Evolutionary conservation across 2,329 filamentous ascomycete genomes (phyloP), one percentile per base, ranked within the genome.

Genomic region (Zopfia rhizophila): DNA sequence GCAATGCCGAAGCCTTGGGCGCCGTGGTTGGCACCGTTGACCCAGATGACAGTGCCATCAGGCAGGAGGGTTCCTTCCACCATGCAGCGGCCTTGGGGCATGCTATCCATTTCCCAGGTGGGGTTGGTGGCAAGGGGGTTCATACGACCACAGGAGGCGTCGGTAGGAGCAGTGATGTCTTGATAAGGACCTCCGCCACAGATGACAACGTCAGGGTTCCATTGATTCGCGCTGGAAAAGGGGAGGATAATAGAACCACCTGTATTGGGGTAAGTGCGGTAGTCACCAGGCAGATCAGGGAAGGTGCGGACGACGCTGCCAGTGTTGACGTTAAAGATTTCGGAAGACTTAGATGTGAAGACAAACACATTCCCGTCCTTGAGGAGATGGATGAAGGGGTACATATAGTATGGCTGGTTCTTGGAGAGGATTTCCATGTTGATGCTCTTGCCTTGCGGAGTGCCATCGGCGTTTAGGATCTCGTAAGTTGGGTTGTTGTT

Each of bases 401-500:
- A 85, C 82, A 84, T 84, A 67, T 83, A 85, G 69, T 85, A 85
- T 11, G 83, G 83, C 63, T 84, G 80, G 54, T 82, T 83, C 60
- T 78, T 77, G 42, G 70, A 72, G 17, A 86, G 70, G 25, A 85
- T 81, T 4, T 80, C 76, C 73, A 85, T 75, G 7, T 68, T 65
- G 30, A 77, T 73, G 58, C 73, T 82, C 13, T 67, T 61, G 35
- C 80, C 81, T 32, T 72, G 66, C 3, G 76, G 73, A 30, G 75
- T 63, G 45, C 79, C 82, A 29, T 75, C 58, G 19, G 68, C 50
- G 45, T 79, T 77, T n/a, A 85, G 69, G 18, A 84, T 76, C 60
- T 86, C 83, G 61, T 83, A 85, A 2, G 82, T 86, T 3, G 83
- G 83, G 58, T 86, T 85, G 71, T 85, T 85, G 71, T 86, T 85